Base-by-base conservation (phyloP, 345 rosid genomes). In the Euphorbia peplus region DNA sequence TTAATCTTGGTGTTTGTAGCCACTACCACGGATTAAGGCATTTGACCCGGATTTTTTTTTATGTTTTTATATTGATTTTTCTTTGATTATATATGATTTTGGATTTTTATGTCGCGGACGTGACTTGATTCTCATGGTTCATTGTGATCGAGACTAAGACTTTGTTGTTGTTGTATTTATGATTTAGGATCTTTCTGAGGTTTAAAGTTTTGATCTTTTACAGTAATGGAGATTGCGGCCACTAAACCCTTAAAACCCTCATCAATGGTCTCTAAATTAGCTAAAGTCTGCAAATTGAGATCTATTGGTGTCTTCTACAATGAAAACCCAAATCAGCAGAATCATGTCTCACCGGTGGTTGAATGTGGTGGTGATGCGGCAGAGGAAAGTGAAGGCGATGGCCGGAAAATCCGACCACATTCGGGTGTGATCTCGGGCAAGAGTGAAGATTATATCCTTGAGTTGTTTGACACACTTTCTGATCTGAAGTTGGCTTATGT, bases 251-350 rank as follows among this genome's bases (percentile, higher is more conserved):
- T 75, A 44, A 82, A 70, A 35, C 66, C 83, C 52, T 73, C 91
- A 64, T 79, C 80, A 26, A 71, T 85, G 25, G 80, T 85, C 55
- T 82, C 91, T 57, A 88, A 75, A 44, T 80, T 85, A 77, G 83
- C 86, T 19, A 85, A 83, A 79, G 77, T 76, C 75, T 85, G 88
- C 78, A 85, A 75, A 71, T 64, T 82, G 64, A 88, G 86, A 75
- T 85, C 91, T 67, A 67, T 85, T 60, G 95, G 86, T 73, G 88
- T 85, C 15, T 80, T 86, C 52, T 62, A 72, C 70, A 61, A 74
- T 55, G 83, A 81, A 48, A 76, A 68, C 66, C 72, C 71, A 29
- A 75, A 74, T 71, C 80, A 63, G 53, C n/a, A 24, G 1, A 81
- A 66, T 19, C 65, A 53, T 52, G 55, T 26, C 19, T 25, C 62